Evolutionary conservation across 495 filamentous ascomycete genomes (phyloP), one percentile per base, ranked within the genome.

Genomic region (Penicillium longicatenatum): DNA sequence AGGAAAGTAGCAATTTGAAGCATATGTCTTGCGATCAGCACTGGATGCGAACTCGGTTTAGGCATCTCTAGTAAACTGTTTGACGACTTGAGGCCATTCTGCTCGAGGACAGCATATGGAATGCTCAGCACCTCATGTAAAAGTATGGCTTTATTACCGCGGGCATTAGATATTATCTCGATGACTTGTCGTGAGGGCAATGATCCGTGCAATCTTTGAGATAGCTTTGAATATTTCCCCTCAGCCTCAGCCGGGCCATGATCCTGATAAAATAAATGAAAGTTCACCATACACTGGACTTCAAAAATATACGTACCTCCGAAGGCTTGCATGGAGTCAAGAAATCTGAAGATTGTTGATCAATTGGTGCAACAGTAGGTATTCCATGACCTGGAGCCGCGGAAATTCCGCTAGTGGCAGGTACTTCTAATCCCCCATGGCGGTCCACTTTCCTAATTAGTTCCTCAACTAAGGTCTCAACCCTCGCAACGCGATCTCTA

Each of bases 11-110:
- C 70, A 41, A 82, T 66, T 6, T 76, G n/a, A 2, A 83, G 59
- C n/a, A 83, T 70, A 30, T 70, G 74, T 17, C 70, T 72, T 14
- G 79, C 79, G 11, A 81, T 68, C 12, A 77, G 54, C 7, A 79
- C 75, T 7, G 79, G 79, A 66, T 81, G 77, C 0, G 70, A 75
- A 1, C 49, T 62, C 30, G 59, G 61, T 6, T 63, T 52, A 4
- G 78, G 78, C 16, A 71, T 56, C 20, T 71, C 56, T 16, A 79
- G 59, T 56, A 79, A 60, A 33, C 66, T 58, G 10, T 51, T 56
- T 19, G 67, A 60, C 4, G 70, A 67, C 52, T 30, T n/a, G 43
- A 52, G 39, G 24, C 51, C 56, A 16, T 55, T 46, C 21, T 60
- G 56, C 4, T 55, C 19, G 49, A 63, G 63, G 17, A 17, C 21